Evolutionary conservation across 2,329 filamentous ascomycete species (phyloP).

Genomic region (Metarhizium anisopliae): DNA sequence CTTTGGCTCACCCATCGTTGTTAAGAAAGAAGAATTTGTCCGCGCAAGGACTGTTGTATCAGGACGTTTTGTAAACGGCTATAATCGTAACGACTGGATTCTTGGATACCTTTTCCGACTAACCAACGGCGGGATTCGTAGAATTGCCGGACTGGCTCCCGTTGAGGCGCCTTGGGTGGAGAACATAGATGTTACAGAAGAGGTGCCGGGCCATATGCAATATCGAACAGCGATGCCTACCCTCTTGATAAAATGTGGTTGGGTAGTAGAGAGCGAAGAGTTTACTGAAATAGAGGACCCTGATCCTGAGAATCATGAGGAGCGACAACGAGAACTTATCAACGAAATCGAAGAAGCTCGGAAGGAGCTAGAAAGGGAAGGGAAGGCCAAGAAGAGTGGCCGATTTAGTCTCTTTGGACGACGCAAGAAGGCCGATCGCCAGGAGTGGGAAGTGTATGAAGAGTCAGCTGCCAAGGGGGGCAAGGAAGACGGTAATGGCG

Average conservation of each 20-base stretch:
- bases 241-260: conserved; percentile 78
- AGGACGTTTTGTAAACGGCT: conserved; percentile 92
- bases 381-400: conserved; percentile 50
- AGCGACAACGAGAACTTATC: conserved; percentile 85
- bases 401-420: conserved; percentile 67
- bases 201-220: conserved; percentile 90
- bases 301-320: conserved; percentile 84
- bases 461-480: conserved; percentile 42
- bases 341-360: conserved; percentile 94
- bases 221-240: conserved; percentile 89
- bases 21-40: conserved; percentile 82
- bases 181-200: conserved; percentile 78
- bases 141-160: conserved; percentile 72
- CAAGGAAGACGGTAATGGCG: conserved; percentile 15
- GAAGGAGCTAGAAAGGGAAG: conserved; percentile 74
- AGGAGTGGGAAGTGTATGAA: conserved; percentile 92
- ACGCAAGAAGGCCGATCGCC: conserved; percentile 72
- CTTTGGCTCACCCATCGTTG: conserved; percentile 86
- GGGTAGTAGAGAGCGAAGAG: conserved; percentile 85
- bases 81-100: conserved; percentile 95
- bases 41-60: conserved; percentile 74
- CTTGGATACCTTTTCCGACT: conserved; percentile 91
- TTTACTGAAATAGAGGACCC: conserved; percentile 96
- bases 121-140: conserved; percentile 84
- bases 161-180: conserved; percentile 78